These are phyloP conservation scores for Artemisia annua DNA, from an alignment of 129 eudicot genomes.

Conservation along the genomic window DNA sequence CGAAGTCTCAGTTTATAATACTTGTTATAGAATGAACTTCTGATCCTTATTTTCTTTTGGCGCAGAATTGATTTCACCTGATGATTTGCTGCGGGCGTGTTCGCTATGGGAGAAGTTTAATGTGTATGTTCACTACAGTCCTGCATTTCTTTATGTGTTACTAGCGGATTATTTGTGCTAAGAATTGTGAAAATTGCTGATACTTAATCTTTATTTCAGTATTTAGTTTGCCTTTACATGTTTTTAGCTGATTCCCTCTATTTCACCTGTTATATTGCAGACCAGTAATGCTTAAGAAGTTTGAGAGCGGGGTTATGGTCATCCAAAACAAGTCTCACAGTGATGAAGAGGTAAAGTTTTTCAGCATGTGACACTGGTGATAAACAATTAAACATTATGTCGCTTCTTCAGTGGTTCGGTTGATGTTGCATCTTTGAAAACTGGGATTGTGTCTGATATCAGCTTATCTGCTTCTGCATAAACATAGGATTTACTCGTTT, in stretches of 20 bases:
- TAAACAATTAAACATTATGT: background rate
- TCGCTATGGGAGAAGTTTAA: slow-evolving; percentile 94
- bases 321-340: slow-evolving; percentile 84
- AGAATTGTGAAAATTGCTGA: background rate
- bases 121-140: slow-evolving; percentile 50
- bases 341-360: slow-evolving; percentile 74
- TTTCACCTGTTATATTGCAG: slow-evolving; percentile 30
- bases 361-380: background rate
- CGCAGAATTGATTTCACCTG: slow-evolving; percentile 92
- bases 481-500: slow-evolving; percentile 5
- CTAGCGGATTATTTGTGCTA: background rate
- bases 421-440: no score
- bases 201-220: background rate
- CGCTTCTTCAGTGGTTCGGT: background rate
- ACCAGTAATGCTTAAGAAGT: slow-evolving; percentile 89
- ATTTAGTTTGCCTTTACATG: background rate
- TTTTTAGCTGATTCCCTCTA: background rate
- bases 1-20: no score
- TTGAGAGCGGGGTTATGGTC: slow-evolving; percentile 99
- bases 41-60: background rate
- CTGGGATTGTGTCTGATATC: no score
- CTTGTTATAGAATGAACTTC: background rate
- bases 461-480: background rate
- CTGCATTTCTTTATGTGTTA: no score
- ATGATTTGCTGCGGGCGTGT: slow-evolving; percentile 93